phyloP scores from a whole-genome alignment of 768 basidiomycete genomes.

The Panellus pusillus region DNA sequence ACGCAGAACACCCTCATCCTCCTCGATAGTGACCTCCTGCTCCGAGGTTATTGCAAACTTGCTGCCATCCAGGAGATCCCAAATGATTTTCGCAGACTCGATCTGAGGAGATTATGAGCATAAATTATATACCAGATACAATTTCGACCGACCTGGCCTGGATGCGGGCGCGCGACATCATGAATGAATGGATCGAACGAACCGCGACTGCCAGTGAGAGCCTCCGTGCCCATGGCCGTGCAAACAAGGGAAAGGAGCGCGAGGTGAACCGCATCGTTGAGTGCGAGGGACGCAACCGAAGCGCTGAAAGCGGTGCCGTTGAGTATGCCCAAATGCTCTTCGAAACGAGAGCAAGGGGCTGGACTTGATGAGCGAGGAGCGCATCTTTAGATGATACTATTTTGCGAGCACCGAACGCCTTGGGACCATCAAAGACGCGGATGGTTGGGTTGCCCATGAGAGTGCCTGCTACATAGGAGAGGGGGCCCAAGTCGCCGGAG shows the following conservation, averaged over 20 bases:
- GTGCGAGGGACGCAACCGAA: constrained; percentile 70
- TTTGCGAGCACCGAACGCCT: constrained; percentile 46
- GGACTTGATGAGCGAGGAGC: constrained; percentile 57
- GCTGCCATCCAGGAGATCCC: constrained; percentile 67
- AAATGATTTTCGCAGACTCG: constrained; percentile 69
- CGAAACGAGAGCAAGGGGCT: constrained; percentile 64
- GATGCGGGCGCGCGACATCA: constrained; percentile 73
- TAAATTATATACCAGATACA: not conserved
- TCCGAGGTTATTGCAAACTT: constrained; percentile 68
- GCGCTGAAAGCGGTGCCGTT: constrained; percentile 89
- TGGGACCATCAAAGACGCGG: constrained; percentile 61
- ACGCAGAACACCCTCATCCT: constrained; percentile 71
- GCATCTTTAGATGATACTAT: constrained; percentile 59
- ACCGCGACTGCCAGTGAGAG: constrained; percentile 68
- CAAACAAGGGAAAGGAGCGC: constrained; percentile 67
- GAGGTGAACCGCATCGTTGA: constrained; percentile 70
- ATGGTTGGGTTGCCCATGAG: constrained; percentile 81
- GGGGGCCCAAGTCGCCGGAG: constrained; percentile 78
- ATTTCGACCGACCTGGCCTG: constrained; percentile 59
- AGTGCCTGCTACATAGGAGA: constrained; percentile 82
- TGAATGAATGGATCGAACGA: constrained; percentile 82
- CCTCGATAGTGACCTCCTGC: constrained; percentile 67
- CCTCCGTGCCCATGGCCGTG: constrained; percentile 85
- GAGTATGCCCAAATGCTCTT: constrained; percentile 81
- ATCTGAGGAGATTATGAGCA: constrained; percentile 38